Evolutionary conservation across 345 rosid genomes (phyloP).

Genomic region (Cardamine resedifolia): DNA sequence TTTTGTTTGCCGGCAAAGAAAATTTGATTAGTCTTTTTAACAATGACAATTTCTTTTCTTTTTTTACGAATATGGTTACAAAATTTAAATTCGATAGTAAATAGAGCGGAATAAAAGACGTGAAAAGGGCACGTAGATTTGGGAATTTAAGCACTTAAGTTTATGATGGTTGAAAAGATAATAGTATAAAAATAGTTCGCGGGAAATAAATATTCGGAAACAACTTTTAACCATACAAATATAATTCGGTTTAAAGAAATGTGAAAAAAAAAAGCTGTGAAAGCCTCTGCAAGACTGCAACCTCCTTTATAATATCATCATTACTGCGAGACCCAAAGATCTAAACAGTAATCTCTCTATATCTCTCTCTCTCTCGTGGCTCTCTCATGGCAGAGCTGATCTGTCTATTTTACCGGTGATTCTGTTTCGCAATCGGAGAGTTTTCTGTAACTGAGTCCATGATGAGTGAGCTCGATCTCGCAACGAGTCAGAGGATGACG

Average conservation of each 20-base stretch:
- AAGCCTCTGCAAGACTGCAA: conserved; percentile 10
- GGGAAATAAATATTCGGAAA: conserved; percentile 18
- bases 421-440: background rate
- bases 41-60: background rate
- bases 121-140: background rate
- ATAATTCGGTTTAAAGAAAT: conserved; percentile 10
- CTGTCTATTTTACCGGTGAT: background rate
- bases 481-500: conserved; percentile 47
- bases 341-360: conserved; percentile 13
- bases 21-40: background rate
- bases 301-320: conserved; percentile 28
- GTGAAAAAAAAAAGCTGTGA: conserved; percentile 2
- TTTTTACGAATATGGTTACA: background rate
- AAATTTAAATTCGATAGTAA: background rate
- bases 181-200: too few species aligned
- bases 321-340: conserved; percentile 11
- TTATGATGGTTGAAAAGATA: background rate
- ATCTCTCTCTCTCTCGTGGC: background rate
- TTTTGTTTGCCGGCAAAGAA: too few species aligned
- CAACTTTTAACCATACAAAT: background rate
- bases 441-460: conserved; percentile 8
- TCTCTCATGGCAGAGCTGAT: conserved; percentile 19
- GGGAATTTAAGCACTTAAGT: background rate
- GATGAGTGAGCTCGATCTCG: conserved; percentile 53
- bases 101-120: background rate